These are phyloP conservation scores for Xylaria digitata DNA, from an alignment of 2,329 filamentous ascomycete species.

Conservation along the genomic window DNA sequence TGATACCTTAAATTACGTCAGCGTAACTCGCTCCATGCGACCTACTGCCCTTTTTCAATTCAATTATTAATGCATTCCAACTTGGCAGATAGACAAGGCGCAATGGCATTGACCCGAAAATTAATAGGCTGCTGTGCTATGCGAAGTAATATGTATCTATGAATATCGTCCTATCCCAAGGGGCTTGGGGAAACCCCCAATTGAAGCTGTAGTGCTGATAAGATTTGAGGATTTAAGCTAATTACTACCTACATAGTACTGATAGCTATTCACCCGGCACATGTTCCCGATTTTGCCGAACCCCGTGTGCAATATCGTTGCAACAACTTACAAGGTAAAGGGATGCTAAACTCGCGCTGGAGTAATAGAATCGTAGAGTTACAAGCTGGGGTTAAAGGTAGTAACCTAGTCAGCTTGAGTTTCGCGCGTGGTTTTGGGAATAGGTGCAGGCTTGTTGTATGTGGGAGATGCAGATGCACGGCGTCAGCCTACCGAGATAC, in stretches of 20 bases:
- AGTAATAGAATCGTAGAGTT: not conserved
- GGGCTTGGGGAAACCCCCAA: not conserved
- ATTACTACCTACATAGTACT: too few species aligned
- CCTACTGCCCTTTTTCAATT: not conserved
- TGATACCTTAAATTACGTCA: constrained; percentile 8
- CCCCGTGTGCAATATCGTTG: not conserved
- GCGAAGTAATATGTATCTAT: not conserved
- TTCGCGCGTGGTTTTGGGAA: not conserved
- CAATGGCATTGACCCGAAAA: not conserved
- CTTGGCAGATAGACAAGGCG: too few species aligned
- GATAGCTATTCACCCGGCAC: not conserved
- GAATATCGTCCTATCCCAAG: not conserved
- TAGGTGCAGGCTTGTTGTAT: not conserved
- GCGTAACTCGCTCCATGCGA: not conserved
- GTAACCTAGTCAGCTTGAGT: not conserved
- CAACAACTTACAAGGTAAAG: not conserved
- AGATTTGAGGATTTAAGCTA: not conserved
- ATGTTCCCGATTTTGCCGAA: constrained; percentile 5
- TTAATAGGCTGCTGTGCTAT: not conserved
- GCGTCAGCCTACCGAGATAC: constrained; percentile 17
- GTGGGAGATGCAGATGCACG: constrained; percentile 9
- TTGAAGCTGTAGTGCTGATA: not conserved
- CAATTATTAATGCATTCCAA: not conserved
- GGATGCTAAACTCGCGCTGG: not conserved
- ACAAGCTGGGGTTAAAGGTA: not conserved